Conservation (phyloP, 129 eudicot genomes). For the Gnaphalium uliginosum region DNA sequence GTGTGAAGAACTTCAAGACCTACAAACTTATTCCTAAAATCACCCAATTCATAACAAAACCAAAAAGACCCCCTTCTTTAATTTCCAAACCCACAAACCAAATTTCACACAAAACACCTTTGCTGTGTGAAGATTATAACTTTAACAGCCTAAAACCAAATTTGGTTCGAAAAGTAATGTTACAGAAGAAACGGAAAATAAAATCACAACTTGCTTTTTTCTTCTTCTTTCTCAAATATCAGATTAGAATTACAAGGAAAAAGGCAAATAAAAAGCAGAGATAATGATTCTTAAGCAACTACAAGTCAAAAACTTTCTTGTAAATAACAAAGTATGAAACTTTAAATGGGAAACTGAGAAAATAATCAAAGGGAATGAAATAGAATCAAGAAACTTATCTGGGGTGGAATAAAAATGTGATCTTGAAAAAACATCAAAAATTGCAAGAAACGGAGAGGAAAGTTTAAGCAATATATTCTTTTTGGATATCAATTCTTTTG, state of each 20-base stretch:
- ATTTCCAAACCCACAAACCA: constrained; percentile 23
- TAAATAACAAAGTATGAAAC: background rate
- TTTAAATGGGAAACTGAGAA: constrained; percentile 1
- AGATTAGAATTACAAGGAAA: constrained; percentile 8
- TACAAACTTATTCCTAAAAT: constrained; percentile 4
- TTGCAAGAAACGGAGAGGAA: background rate
- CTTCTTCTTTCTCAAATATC: constrained; percentile 22
- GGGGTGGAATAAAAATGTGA: constrained; percentile 27
- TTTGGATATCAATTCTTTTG: constrained; percentile 26
- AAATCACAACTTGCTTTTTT: constrained; percentile 15
- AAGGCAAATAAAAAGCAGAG: background rate
- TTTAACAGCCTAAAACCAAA: constrained; percentile 1
- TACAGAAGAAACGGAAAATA: constrained; percentile 7
- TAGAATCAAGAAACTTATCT: constrained; percentile 35
- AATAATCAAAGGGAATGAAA: constrained; percentile 18
- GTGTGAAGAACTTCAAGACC: constrained; percentile 3
- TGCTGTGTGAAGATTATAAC: constrained; percentile 13
- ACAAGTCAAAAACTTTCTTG: constrained; percentile 18
- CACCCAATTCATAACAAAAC: constrained; percentile 16
- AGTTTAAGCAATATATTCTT: constrained; percentile 30
- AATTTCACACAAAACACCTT: constrained; percentile 28
- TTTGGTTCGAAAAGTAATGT: background rate
- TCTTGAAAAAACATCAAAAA: constrained; percentile 10
- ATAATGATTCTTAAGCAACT: constrained; percentile 28
- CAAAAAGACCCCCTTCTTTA: constrained; percentile 6